Conservation (phyloP, 169 alveolate genomes). For the Toxoplasma gondii region DNA sequence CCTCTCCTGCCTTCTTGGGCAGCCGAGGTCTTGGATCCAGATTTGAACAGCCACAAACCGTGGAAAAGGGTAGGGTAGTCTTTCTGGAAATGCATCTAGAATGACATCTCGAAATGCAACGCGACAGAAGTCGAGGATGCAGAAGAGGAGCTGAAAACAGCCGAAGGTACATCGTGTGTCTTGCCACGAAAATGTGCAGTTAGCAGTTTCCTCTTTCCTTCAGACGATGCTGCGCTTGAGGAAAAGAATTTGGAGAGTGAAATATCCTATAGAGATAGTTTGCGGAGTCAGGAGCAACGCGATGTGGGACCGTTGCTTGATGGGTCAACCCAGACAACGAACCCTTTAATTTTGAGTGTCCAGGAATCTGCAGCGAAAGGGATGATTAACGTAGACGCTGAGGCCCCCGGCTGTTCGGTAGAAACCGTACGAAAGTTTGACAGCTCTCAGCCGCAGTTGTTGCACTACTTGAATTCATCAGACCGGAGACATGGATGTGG, state of each 20-base stretch:
- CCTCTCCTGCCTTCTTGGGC: neutral
- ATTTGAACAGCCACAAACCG: neutral
- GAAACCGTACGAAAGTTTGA: neutral
- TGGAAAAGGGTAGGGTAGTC: neutral
- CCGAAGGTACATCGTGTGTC: neutral
- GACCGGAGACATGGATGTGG: slow-evolving; percentile 33
- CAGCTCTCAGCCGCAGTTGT: neutral
- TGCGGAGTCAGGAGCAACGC: slow-evolving; percentile 24
- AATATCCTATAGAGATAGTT: slow-evolving; percentile 2
- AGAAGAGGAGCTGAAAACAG: neutral
- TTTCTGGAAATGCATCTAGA: neutral
- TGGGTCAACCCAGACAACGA: neutral
- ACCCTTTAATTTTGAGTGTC: neutral
- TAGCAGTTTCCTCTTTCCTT: neutral
- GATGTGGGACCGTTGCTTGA: neutral
- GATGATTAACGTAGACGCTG: neutral
- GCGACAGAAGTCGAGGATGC: neutral
- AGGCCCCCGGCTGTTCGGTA: slow-evolving; percentile 33
- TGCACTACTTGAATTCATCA: neutral
- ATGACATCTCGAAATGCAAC: neutral
- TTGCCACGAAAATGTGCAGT: neutral
- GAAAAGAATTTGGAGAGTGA: slow-evolving; percentile 25
- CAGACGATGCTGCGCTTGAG: slow-evolving; percentile 23
- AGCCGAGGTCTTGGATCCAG: neutral
- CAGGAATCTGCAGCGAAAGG: slow-evolving; percentile 1